These are phyloP conservation scores for Babesia bovis DNA, from an alignment of 169 alveolate genomes.

Conservation along the genomic window DNA sequence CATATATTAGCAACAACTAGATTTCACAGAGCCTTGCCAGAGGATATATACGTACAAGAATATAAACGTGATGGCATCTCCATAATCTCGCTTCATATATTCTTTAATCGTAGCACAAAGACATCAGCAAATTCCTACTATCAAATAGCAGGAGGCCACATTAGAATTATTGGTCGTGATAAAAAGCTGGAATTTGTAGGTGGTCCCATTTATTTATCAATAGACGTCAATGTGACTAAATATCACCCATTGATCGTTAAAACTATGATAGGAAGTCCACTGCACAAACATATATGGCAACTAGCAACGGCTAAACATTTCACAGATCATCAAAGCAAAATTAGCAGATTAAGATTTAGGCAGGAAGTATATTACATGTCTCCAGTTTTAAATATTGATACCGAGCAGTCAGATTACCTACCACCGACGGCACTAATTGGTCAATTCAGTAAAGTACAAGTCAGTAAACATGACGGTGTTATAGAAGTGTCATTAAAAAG, in stretches of 20 bases:
- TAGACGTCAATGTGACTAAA: neutral
- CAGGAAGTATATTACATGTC: neutral
- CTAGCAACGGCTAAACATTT: neutral
- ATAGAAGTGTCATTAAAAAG: neutral
- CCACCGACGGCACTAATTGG: neutral
- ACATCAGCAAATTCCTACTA: neutral
- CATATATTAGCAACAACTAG: neutral
- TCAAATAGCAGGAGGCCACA: neutral
- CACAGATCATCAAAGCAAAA: neutral
- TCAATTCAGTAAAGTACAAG: neutral
- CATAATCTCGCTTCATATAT: neutral
- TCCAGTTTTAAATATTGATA: neutral
- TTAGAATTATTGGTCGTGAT: neutral
- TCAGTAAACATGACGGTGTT: neutral
- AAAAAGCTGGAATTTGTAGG: neutral
- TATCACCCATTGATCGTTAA: neutral
- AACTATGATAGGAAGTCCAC: too few relatives aligned
- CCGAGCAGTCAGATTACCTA: neutral
- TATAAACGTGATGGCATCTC: neutral
- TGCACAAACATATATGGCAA: neutral
- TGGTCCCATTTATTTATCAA: neutral
- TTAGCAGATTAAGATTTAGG: neutral
- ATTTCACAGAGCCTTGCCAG: neutral
- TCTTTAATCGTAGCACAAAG: neutral
- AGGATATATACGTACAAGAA: neutral